Conservation (phyloP, 768 basidiomycete genomes). For the Pholiota conissans region DNA sequence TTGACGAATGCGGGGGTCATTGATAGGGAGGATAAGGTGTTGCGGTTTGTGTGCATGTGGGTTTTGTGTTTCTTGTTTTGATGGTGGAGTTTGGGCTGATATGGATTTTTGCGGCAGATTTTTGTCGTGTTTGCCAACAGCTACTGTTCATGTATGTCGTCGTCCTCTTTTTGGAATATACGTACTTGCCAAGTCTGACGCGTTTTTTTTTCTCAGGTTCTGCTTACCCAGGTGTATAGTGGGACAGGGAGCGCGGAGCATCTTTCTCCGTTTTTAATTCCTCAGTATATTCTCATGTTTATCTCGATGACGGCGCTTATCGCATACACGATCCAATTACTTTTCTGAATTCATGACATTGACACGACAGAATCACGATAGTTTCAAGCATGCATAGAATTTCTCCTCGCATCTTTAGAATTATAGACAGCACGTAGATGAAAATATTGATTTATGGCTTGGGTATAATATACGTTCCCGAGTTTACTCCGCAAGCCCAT, state of each 20-base stretch:
- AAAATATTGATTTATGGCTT: too few relatives aligned
- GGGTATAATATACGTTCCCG: too few relatives aligned
- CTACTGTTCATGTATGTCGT: constrained; percentile 55
- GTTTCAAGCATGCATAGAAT: too few relatives aligned
- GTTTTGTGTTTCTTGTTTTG: constrained; percentile 22
- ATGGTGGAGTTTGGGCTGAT: background rate
- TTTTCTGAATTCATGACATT: constrained; percentile 36
- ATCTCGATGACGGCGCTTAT: constrained; percentile 49
- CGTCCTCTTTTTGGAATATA: too few relatives aligned
- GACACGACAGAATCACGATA: too few relatives aligned
- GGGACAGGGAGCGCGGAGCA: constrained; percentile 65
- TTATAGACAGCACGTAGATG: too few relatives aligned
- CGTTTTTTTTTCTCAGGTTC: constrained; percentile 39
- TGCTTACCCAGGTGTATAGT: constrained; percentile 65
- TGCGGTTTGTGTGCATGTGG: constrained; percentile 70
- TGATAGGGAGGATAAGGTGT: constrained; percentile 49
- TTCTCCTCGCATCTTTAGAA: too few relatives aligned
- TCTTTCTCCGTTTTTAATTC: constrained; percentile 61
- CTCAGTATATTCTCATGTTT: constrained; percentile 57
- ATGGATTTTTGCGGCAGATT: constrained; percentile 36
- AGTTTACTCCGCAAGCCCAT: too few relatives aligned
- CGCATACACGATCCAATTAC: constrained; percentile 42
- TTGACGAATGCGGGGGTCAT: constrained; percentile 50
- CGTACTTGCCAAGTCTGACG: too few relatives aligned
- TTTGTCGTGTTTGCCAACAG: constrained; percentile 60